phyloP scores from a whole-genome alignment of 2,329 filamentous ascomycete genomes.

The Fusarium cyanostomum region DNA sequence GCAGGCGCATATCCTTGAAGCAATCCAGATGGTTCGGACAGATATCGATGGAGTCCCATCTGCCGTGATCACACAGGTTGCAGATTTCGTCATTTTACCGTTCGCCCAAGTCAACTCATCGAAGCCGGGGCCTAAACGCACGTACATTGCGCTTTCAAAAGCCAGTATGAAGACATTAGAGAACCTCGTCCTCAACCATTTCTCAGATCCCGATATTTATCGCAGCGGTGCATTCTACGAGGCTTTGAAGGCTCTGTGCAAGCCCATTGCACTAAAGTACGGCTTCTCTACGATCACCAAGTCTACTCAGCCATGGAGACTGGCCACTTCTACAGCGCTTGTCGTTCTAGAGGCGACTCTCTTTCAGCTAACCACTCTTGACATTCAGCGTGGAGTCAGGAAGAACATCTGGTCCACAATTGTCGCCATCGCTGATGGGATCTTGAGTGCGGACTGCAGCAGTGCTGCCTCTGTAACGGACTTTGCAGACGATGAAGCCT shows the following conservation, averaged over 20 bases:
- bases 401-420: constrained; percentile 76
- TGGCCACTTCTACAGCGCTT: constrained; percentile 77
- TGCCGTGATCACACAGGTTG: constrained; percentile 73
- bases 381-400: constrained; percentile 56
- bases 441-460: constrained; percentile 71
- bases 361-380: constrained; percentile 63
- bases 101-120: constrained; percentile 59
- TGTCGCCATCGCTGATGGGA: constrained; percentile 72
- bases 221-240: constrained; percentile 71
- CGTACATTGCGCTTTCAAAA: constrained; percentile 90
- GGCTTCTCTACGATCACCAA: constrained; percentile 77
- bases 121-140: constrained; percentile 65
- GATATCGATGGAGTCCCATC: constrained; percentile 72
- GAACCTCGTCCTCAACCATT: constrained; percentile 66
- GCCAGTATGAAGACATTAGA: constrained; percentile 78
- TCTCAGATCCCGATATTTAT: constrained; percentile 73
- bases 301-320: constrained; percentile 78
- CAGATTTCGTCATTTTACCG: constrained; percentile 76
- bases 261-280: constrained; percentile 83
- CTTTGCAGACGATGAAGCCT: constrained; percentile 76
- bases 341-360: constrained; percentile 74
- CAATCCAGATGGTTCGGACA: constrained; percentile 73
- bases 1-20: constrained; percentile 74
- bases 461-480: constrained; percentile 55
- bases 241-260: constrained; percentile 72